Percentiles rank a stretch among this genome's conserved stretches.
Conservation (phyloP, 2,329 filamentous ascomycete species). For the Sphaerulina vaccinii region DNA sequence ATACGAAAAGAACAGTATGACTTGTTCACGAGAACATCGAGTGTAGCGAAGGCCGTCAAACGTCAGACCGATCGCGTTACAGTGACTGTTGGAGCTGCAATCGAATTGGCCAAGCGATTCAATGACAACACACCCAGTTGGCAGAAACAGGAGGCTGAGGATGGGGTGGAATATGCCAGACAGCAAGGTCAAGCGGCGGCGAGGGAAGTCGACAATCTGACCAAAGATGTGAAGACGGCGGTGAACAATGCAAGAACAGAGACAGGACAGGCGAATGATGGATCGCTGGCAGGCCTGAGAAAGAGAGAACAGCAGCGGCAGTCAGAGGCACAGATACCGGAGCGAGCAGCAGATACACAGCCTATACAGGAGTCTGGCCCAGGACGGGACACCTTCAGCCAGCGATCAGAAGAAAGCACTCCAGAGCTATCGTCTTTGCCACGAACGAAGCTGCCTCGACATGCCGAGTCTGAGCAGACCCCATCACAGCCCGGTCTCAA, state of each 20-base stretch:
- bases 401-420: conserved; percentile 48
- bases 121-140: conserved; percentile 48
- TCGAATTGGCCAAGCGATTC: conserved; percentile 58
- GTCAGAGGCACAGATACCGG: conserved; percentile 53
- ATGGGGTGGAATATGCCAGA: conserved; percentile 16
- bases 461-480: conserved; percentile 47
- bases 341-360: conserved; percentile 48
- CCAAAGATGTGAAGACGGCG: conserved; percentile 14
- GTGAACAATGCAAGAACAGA: conserved; percentile 12
- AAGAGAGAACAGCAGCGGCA: conserved; percentile 45
- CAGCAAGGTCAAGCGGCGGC: conserved; percentile 26
- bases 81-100: conserved; percentile 60
- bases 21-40: conserved; percentile 63
- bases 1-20: conserved; percentile 63
- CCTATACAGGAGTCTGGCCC: conserved; percentile 24
- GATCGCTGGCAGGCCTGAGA: conserved; percentile 32
- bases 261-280: conserved; percentile 36
- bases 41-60: conserved; percentile 62
- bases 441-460: conserved; percentile 55
- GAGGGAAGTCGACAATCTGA: conserved; percentile 30
- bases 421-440: conserved; percentile 52
- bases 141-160: conserved; percentile 23
- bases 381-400: conserved; percentile 58
- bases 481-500: conserved; percentile 49
- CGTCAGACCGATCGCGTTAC: conserved; percentile 61